Evolutionary conservation across 352 stramenopile genomes (phyloP).

Genomic region (Phytophthora aleatoria): DNA sequence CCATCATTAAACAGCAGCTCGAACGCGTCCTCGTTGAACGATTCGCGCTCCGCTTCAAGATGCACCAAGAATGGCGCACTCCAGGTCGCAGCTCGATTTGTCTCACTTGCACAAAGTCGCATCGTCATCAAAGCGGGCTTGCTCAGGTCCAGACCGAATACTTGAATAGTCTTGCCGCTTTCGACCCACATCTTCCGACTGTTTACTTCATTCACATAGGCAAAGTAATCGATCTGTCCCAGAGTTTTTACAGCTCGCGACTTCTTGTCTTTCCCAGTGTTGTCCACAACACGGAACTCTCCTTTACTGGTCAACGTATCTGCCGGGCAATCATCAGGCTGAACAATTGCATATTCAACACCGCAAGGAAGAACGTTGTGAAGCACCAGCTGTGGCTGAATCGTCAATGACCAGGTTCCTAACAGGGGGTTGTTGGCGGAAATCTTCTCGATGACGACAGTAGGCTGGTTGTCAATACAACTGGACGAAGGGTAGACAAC

Average conservation of each 20-base stretch:
- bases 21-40: conserved; percentile 61
- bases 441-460: conserved; percentile 75
- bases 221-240: conserved; percentile 70
- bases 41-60: conserved; percentile 49
- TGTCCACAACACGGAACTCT: conserved; percentile 50
- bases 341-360: conserved; percentile 86
- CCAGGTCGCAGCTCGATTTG: conserved; percentile 55
- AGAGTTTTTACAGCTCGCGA: conserved; percentile 50
- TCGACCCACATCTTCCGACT: conserved; percentile 72
- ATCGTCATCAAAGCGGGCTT: conserved; percentile 79
- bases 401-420: conserved; percentile 77
- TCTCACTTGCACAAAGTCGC: conserved; percentile 64
- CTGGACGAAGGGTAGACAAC: conserved; percentile 69
- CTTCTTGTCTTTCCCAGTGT: conserved; percentile 46
- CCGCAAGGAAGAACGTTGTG: conserved; percentile 85
- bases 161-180: conserved; percentile 80
- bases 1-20: conserved; percentile 70
- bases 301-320: conserved; percentile 64
- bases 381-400: conserved; percentile 81
- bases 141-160: conserved; percentile 79
- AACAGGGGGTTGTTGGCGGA: conserved; percentile 61
- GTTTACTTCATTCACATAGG: conserved; percentile 82
- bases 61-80: conserved; percentile 67
- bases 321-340: conserved; percentile 67
- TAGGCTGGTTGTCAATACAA: conserved; percentile 86